Evolutionary conservation across 768 basidiomycete genomes (phyloP), one percentile per base, ranked within the genome.

Genomic region (Termitomyces sp.): DNA sequence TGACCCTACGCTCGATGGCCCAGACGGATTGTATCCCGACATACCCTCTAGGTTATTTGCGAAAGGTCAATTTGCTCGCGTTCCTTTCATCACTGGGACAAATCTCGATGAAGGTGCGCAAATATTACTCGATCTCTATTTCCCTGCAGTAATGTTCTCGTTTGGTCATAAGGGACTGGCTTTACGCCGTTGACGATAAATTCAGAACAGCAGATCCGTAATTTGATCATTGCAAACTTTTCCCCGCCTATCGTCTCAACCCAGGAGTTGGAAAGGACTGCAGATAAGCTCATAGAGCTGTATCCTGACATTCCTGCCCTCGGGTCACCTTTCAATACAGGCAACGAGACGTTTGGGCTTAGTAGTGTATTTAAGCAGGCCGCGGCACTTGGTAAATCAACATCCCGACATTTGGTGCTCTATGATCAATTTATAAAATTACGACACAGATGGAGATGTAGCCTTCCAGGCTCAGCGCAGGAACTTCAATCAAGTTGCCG

Each of bases 81-180:
- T 81, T 4, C 79, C 80, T 0, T 77, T 79, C 63, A 79, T 81
- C 26, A 68, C 77, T 35, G 80, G 79, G 28, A 75, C 74, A 3
- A 72, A 70, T 56, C 66, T 74, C n/a, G 79, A 80, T 61, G 80
- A 82, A 71, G 79, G 79, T 77, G 28, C 10, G 48, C 48, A 16
- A 13, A 26, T 30, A 1, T 18, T 9, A 1, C 23, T 26, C 23
- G 18, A n/a, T n/a, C 32, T 32, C 20, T n/a, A 1, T 30, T 20
- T 56, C 36, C 36, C 57, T 35, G 33, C 49, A 38, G 64, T 12
- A 18, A 18, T 18, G 18, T 35, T 23, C 10, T 18, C 30, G 52
- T n/a, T 13, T 33, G 16, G 2, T 32, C 28, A 23, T 10, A 48
- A 79, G 77, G 74, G 0, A 78, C 78, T 0, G 0, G 50, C 5